Percentiles rank a stretch among this genome's conserved stretches.
Conservation (phyloP, 1,284 basidiomycete genomes). For the Hemileia vastatrix region DNA sequence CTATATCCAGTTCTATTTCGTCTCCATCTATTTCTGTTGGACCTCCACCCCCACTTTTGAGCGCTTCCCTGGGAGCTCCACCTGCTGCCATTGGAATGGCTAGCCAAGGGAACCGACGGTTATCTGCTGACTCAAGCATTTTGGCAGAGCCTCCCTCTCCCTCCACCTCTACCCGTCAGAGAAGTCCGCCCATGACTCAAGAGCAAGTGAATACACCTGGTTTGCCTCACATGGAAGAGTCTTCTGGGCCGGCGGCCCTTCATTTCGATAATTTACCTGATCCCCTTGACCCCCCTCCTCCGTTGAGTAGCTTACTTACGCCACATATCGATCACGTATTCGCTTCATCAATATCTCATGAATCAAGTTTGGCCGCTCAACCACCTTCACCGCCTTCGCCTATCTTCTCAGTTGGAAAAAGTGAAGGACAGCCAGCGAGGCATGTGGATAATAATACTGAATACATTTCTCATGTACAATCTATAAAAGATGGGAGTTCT, state of each 20-base stretch:
- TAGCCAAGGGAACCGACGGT: conserved; percentile 16
- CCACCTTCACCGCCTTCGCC: conserved; percentile 15
- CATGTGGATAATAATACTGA: no score
- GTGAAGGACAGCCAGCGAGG: no score
- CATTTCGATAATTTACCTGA: conserved; percentile 5
- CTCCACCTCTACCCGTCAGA: conserved; percentile 23
- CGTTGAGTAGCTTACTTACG: not conserved
- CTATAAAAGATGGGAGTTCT: no score
- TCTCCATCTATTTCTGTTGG: conserved; percentile 13
- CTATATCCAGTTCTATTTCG: conserved; percentile 11
- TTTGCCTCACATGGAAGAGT: conserved; percentile 20
- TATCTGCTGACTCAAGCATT: conserved; percentile 22
- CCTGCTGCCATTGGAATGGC: conserved; percentile 19
- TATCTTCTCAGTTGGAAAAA: conserved; percentile 3
- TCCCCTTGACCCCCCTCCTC: conserved; percentile 19
- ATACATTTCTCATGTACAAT: no score
- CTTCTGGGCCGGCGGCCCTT: not conserved
- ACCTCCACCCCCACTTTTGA: conserved; percentile 18
- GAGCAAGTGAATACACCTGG: conserved; percentile 23
- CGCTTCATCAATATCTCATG: not conserved
- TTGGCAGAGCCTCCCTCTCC: conserved; percentile 22
- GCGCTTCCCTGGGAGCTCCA: conserved; percentile 21
- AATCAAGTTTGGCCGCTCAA: conserved; percentile 12
- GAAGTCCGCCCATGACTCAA: conserved; percentile 21
- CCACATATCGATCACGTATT: not conserved